Percentiles rank a stretch among this genome's conserved stretches.
Conservation (phyloP, 768 basidiomycete species). For the Clathrus columnatus region DNA sequence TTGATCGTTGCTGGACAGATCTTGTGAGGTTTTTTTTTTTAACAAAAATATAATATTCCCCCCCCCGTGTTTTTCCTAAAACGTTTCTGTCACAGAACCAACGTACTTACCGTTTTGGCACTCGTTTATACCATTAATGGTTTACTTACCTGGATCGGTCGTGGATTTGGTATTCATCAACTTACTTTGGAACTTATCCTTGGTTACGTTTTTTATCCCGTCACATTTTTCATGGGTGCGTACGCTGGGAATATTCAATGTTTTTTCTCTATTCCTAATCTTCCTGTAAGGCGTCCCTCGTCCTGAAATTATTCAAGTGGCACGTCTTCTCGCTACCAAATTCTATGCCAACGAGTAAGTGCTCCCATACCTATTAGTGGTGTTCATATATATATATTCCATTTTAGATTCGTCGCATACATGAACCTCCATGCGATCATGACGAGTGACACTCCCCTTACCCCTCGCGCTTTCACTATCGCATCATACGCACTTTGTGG, state of each 20-base stretch:
- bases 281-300: constrained; percentile 56
- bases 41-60: no score
- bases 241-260: neutral
- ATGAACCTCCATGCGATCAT: constrained; percentile 41
- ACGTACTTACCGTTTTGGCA: constrained; percentile 77
- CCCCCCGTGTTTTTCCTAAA: neutral
- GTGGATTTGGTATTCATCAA: constrained; percentile 71
- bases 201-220: constrained; percentile 82
- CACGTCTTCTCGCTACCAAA: constrained; percentile 78
- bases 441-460: constrained; percentile 42
- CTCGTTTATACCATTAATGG: constrained; percentile 79
- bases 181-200: constrained; percentile 80
- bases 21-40: constrained; percentile 38
- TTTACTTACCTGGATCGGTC: constrained; percentile 81
- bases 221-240: constrained; percentile 64
- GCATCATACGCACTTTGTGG: constrained; percentile 85
- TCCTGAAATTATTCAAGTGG: constrained; percentile 70
- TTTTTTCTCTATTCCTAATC: neutral
- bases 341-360: constrained; percentile 83
- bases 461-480: constrained; percentile 69
- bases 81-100: constrained; percentile 42
- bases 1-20: constrained; percentile 83
- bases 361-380: constrained; percentile 17
- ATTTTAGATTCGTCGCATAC: constrained; percentile 22
- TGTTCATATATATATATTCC: neutral